phyloP scores from a whole-genome alignment of 441 rosid species.

The Cnidoscolus chayamansa region DNA sequence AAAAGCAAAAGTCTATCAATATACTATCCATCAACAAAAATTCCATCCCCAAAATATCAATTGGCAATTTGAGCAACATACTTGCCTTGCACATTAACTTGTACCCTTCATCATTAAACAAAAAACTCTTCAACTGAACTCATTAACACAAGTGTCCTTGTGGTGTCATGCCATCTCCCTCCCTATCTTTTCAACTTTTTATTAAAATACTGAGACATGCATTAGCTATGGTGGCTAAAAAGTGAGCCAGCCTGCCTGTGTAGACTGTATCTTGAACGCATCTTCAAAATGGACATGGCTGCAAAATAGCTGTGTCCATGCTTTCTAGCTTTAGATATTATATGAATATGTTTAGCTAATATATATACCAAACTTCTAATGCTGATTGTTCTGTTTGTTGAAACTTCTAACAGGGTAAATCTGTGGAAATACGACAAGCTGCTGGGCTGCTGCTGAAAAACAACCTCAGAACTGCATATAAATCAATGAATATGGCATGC shows the following conservation, averaged over 20 bases:
- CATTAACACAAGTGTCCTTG: not conserved
- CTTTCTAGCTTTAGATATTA: conserved; percentile 2
- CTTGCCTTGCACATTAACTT: too few species aligned
- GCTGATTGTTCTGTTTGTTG: not conserved
- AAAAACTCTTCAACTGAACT: not conserved
- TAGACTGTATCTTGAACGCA: too few species aligned
- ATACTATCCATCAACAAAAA: not conserved
- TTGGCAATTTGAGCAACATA: not conserved
- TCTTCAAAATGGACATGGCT: not conserved
- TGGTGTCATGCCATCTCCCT: too few species aligned
- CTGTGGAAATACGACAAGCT: conserved; percentile 93
- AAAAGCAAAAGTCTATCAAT: not conserved
- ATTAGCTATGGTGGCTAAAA: not conserved
- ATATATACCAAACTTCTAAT: not conserved
- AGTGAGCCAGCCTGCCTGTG: not conserved
- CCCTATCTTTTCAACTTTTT: not conserved
- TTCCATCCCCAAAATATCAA: too few species aligned
- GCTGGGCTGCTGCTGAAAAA: conserved; percentile 95
- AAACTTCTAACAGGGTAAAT: conserved; percentile 57
- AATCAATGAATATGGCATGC: conserved; percentile 52
- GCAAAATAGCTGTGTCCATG: not conserved
- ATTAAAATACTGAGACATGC: not conserved
- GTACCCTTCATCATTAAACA: too few species aligned
- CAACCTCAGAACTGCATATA: conserved; percentile 75
- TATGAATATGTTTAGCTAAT: not conserved